A percentile compares a stretch with the other conserved stretches of the same genome.
Conservation (phyloP, 1,284 basidiomycete species). For the Albatrellus sp. region DNA sequence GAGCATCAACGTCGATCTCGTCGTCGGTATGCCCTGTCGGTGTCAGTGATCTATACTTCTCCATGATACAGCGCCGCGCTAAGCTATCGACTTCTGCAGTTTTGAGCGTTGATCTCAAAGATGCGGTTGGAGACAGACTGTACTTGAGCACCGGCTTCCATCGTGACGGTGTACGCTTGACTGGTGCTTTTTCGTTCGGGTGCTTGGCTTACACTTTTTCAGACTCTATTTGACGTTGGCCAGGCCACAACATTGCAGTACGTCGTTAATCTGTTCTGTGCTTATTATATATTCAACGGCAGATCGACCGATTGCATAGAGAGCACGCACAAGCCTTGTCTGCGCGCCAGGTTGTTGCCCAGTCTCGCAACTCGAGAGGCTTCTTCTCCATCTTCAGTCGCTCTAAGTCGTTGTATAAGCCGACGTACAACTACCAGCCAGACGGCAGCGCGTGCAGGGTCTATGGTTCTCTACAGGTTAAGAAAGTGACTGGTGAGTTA, state of each 20-base stretch:
- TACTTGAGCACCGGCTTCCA: constrained; percentile 77
- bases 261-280: neutral
- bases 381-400: constrained; percentile 46
- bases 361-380: constrained; percentile 61
- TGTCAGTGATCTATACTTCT: constrained; percentile 42
- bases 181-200: neutral
- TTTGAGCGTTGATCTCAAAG: constrained; percentile 81
- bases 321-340: constrained; percentile 55
- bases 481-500: constrained; percentile 71
- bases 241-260: constrained; percentile 65
- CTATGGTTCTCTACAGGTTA: constrained; percentile 76
- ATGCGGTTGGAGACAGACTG: constrained; percentile 85
- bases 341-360: constrained; percentile 53
- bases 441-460: constrained; percentile 73
- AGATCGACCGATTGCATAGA: constrained; percentile 1
- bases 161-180: constrained; percentile 66
- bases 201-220: constrained; percentile 1
- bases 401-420: constrained; percentile 38
- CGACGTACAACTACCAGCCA: constrained; percentile 57
- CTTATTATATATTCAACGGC: neutral
- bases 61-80: neutral
- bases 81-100: constrained; percentile 26
- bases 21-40: constrained; percentile 85
- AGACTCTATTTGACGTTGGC: constrained; percentile 76
- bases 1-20: constrained; percentile 81